Base-by-base conservation (phyloP, 345 rosid genomes). In the Dipteronia dyeriana region DNA sequence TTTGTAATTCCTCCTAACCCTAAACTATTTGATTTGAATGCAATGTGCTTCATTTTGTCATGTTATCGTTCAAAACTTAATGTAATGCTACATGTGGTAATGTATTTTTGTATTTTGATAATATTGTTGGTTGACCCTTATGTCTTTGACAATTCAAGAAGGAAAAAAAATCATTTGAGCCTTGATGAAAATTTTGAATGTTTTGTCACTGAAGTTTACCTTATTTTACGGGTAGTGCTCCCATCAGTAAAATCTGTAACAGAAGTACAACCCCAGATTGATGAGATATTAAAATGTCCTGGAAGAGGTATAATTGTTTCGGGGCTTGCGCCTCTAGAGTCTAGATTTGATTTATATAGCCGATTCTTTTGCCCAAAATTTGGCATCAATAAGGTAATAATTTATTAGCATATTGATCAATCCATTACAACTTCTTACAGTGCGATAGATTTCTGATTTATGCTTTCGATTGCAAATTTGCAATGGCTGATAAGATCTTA, bases 331-430 rank as follows among this genome's bases (percentile, higher is more conserved):
- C 78, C 89, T 16, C 69, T 79, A 3, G 93, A 83, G n/a, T 89
- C 96, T 31, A 86, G 80, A 17, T 91, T 91, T 71, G 92, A 90
- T 78, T 88, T 90, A 71, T 79, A 75, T 31, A 93, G 96, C 79
- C 88, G 99, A 19, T 90, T 25, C 87, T 95, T 93, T 29, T 79
- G 80, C 70, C 98, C 96, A 2, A 90, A 90, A 77, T n/a, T 75
- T 1, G 94, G 98, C 26, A 8, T 91, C 69, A 76, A 87, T 53
- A 97, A 93, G 97, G 98, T 86, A 82, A 66, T 72, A 22, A 23
- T 10, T 4, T 2, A 41, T 45, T 45, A 2, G 12, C 49, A 45
- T 45, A 13, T 0, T 45, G 49, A 45, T 45, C 12, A 9, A 45
- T 45, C 12, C 49, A 8, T 45, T 45, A 45, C 49, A 45, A 45